Base-by-base conservation (phyloP, 345 rosid species). In the Draba incana region DNA sequence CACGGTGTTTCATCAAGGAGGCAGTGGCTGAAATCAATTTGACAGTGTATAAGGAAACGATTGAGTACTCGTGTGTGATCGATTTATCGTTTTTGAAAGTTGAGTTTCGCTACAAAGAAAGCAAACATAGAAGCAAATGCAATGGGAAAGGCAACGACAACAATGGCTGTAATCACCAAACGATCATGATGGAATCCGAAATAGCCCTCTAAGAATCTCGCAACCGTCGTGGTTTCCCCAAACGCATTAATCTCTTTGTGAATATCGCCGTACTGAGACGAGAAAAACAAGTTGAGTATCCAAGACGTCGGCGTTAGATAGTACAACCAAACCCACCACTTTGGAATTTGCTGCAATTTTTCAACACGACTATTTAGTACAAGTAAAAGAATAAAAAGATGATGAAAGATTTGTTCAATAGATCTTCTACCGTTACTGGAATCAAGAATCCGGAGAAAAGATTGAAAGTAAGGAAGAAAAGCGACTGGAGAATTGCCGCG, bases 241-340 rank as follows among this genome's bases (percentile, higher is more conserved):
- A 86, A 86, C 0, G 81, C 86, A 33, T 15, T 20, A 38, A 90
- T 78, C 33, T 80, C 25, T 64, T 72, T 65, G 30, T 82, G 64
- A 2, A 75, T 58, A 71, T 90, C 96, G 5, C 98, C 97, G 48
- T 82, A 92, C 15, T 92, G 98, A 31, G 98, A 85, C 49, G 84
- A 76, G 15, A 92, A 68, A 77, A 85, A 50, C 15, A 78, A 71
- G 20, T 87, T 86, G 50, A 92, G 62, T 0, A 80, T 68, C 98
- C 98, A 92, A 6, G 96, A 85, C 3, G 93, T 84, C 0, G 97
- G 97, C 24, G 71, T 56, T 20, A 82, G 3, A 60, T 85, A 88
- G 64, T 83, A 90, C 38, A 83, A 24, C 96, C 96, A 92, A 6
- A 85, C 65, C 97, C 98, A 90, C 92, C 93, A 90, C 31, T 75